Evolutionary conservation across 495 filamentous ascomycete genomes (phyloP).

Genomic region (Neurospora intermedia): DNA sequence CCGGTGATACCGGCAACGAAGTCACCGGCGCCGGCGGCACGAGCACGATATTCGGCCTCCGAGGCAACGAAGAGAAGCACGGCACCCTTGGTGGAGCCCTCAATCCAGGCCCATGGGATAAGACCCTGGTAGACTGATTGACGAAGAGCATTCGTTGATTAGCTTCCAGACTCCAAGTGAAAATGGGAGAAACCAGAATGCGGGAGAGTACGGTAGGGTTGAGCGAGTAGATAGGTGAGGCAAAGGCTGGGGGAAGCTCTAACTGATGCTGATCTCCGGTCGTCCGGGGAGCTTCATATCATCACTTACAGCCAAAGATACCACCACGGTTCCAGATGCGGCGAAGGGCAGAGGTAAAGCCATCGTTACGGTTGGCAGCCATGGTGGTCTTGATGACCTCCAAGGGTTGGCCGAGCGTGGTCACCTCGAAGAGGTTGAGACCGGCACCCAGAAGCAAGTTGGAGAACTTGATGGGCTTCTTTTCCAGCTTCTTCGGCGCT

Average conservation of each 20-base stretch:
- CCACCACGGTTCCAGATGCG: slow-evolving; percentile 93
- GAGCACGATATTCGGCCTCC: slow-evolving; percentile 91
- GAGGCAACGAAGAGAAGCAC: slow-evolving; percentile 98
- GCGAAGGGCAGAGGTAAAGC: slow-evolving; percentile 67
- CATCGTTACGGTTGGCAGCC: slow-evolving; percentile 89
- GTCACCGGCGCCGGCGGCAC: slow-evolving; percentile 65
- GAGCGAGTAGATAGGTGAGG: not conserved
- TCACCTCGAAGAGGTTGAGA: slow-evolving; percentile 91
- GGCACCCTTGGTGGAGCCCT: slow-evolving; percentile 98
- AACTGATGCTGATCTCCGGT: not conserved
- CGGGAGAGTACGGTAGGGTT: not conserved
- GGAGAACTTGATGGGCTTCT: slow-evolving; percentile 99
- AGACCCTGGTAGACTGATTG: slow-evolving; percentile 91
- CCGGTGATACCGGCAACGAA: slow-evolving; percentile 83
- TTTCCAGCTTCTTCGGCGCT: slow-evolving; percentile 56
- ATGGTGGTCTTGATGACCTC: slow-evolving; percentile 99
- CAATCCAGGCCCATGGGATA: slow-evolving; percentile 99
- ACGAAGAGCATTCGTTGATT: slow-evolving; percentile 6
- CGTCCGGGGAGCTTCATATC: not conserved
- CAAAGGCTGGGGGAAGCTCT: not conserved
- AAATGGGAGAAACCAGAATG: not conserved
- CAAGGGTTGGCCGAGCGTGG: slow-evolving; percentile 71
- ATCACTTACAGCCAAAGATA: slow-evolving; percentile 80
- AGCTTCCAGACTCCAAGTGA: not conserved
- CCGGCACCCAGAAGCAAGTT: slow-evolving; percentile 94